Conservation (phyloP, 2,329 filamentous ascomycete species). For the Epichloe sp. region DNA sequence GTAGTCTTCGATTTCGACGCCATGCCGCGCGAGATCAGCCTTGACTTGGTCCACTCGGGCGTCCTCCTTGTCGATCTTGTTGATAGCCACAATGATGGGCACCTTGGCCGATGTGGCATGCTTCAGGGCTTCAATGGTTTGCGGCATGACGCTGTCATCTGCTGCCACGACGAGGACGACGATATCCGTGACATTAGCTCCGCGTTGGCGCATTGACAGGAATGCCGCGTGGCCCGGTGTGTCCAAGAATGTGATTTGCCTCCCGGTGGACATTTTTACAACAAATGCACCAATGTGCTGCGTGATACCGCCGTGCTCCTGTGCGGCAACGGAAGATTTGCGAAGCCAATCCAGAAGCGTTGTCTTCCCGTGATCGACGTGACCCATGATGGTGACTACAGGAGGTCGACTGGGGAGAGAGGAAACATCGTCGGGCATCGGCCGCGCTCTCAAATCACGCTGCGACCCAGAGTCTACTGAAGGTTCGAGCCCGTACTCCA, state of each 20-base stretch:
- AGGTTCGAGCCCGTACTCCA: slow-evolving; percentile 87
- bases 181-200: slow-evolving; percentile 92
- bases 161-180: slow-evolving; percentile 91
- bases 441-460: slow-evolving; percentile 59
- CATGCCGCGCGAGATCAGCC: slow-evolving; percentile 68
- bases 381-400: slow-evolving; percentile 97
- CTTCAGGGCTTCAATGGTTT: slow-evolving; percentile 91
- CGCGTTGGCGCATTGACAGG: slow-evolving; percentile 86
- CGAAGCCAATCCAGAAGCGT: slow-evolving; percentile 88
- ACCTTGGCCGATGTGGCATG: slow-evolving; percentile 80
- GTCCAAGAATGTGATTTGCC: slow-evolving; percentile 90
- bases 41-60: slow-evolving; percentile 76
- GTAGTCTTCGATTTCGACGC: slow-evolving; percentile 85
- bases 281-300: slow-evolving; percentile 98
- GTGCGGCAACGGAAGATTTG: slow-evolving; percentile 80
- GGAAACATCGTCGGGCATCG: slow-evolving; percentile 54
- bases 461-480: slow-evolving; percentile 53
- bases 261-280: slow-evolving; percentile 73
- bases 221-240: slow-evolving; percentile 96
- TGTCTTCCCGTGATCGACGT: slow-evolving; percentile 97
- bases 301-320: slow-evolving; percentile 92
- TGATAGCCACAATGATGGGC: slow-evolving; percentile 94
- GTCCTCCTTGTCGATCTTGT: slow-evolving; percentile 86
- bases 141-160: slow-evolving; percentile 94
- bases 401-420: slow-evolving; percentile 65